Percentiles rank a stretch among this genome's conserved stretches.
These are phyloP conservation scores for Teunomyces panamensis DNA, from an alignment of 805 yeast genomes.

Conservation along the genomic window DNA sequence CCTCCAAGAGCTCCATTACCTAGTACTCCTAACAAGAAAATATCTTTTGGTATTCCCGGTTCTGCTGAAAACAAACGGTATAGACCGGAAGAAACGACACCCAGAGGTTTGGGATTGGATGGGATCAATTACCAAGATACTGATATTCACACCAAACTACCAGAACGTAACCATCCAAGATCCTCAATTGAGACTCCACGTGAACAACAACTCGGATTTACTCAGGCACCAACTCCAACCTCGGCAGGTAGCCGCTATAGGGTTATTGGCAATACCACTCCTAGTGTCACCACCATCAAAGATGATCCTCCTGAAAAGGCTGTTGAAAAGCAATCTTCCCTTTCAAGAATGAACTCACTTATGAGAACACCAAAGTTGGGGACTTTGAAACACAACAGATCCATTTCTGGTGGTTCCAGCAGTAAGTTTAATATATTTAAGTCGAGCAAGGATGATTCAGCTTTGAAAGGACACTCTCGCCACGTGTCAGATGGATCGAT, in stretches of 20 bases:
- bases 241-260: constrained; percentile 5
- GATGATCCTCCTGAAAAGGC: not conserved
- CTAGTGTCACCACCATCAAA: constrained; percentile 34
- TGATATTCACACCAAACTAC: not conserved
- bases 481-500: constrained; percentile 40
- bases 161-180: constrained; percentile 1
- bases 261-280: constrained; percentile 15
- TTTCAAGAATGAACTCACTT: constrained; percentile 28
- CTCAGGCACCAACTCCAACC: not conserved
- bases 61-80: constrained; percentile 5
- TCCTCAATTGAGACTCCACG: constrained; percentile 2
- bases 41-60: constrained; percentile 12
- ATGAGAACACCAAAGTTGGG: constrained; percentile 29
- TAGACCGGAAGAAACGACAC: constrained; percentile 16
- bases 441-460: constrained; percentile 16
- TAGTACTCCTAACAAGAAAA: constrained; percentile 22
- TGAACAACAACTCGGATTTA: not conserved
- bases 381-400: constrained; percentile 39
- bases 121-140: constrained; percentile 25
- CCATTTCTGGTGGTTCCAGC: constrained; percentile 30
- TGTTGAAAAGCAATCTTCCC: constrained; percentile 4
- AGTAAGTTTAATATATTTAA: constrained; percentile 36
- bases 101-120: constrained; percentile 39
- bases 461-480: constrained; percentile 32
- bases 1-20: constrained; percentile 37